Evolutionary conservation across 768 basidiomycete genomes (phyloP), one percentile per base, ranked within the genome.

Genomic region (Amanita subjunquillea): DNA sequence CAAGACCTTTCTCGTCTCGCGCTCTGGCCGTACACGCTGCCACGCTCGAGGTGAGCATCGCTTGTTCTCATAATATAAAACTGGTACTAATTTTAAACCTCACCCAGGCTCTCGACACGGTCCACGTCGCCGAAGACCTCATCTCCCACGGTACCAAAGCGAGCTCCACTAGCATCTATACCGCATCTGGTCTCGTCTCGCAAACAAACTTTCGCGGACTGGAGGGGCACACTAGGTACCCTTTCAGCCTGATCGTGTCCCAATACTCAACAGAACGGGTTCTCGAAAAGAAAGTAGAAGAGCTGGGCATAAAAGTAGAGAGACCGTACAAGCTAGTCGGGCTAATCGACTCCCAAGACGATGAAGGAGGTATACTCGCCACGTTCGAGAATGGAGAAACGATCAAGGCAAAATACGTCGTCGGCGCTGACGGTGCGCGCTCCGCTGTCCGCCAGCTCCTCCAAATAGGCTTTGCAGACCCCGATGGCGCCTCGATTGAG

Each of bases 341-440:
- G 15, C 51, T 78, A 49, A 63, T 59, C 49, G 55, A 57, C 6
- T 69, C 65, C 41, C 48, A 54, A 4, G 53, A 58, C n/a, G 62
- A 71, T 30, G 27, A 29, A 29, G 27, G 27, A 29, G 60, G 59
- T 8, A 22, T 71, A 9, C 67, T 74, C 12, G 75, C 75, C n/a
- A 57, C 60, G 0, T 77, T 80, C 55, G 74, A 77, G 29, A 67
- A 69, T 42, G 77, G 78, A 3, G 66, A 67, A 34, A 58, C 64
- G 8, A 67, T 79, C 36, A 67, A 61, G 3, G 61, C 77, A 12
- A 69, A 67, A 32, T 78, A 76, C 58, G 70, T 79, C 4, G 57
- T 80, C 32, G 78, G 74, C 20, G 77, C 78, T 7, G 78, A 80
- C 57, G 78, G 79, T 2, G 63, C 75, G 2, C 68, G 59, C 53